Conservation (phyloP, 2,329 filamentous ascomycete genomes). For the Beauveria varroae region DNA sequence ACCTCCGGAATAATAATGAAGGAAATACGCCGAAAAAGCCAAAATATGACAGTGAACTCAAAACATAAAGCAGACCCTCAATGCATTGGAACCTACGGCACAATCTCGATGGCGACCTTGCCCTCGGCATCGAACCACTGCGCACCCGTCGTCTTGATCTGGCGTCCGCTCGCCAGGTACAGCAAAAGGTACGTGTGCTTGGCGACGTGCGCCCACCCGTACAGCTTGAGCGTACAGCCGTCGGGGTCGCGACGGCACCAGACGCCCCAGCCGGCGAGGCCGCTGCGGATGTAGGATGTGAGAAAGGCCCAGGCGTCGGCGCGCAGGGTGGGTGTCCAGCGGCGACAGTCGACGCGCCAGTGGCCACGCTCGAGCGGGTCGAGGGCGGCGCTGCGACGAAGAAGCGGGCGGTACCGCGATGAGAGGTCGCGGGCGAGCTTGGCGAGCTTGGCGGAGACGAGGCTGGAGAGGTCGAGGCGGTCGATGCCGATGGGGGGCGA, state of each 20-base stretch:
- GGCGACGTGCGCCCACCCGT: conserved; percentile 70
- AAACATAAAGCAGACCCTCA: background rate
- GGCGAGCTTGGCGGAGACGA: conserved; percentile 52
- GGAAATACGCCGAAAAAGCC: background rate
- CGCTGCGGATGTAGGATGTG: conserved; percentile 49
- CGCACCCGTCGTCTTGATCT: conserved; percentile 48
- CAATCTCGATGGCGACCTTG: conserved; percentile 37
- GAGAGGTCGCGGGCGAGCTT: conserved; percentile 40
- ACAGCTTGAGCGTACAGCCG: conserved; percentile 49
- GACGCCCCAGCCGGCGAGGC: conserved; percentile 60
- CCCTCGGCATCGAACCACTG: conserved; percentile 62
- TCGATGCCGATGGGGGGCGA: conserved; percentile 42
- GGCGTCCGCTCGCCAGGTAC: conserved; percentile 62
- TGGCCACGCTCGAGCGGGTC: conserved; percentile 65
- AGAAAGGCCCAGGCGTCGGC: conserved; percentile 55
- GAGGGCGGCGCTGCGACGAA: conserved; percentile 16
- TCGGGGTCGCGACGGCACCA: conserved; percentile 43
- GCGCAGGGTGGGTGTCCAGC: conserved; percentile 44
- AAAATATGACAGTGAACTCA: background rate
- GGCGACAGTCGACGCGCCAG: conserved; percentile 58
- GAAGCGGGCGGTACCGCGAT: conserved; percentile 44
- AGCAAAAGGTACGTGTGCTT: conserved; percentile 68
- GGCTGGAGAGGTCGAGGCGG: conserved; percentile 37
- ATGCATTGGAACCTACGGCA: conserved; percentile 11
- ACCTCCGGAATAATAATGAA: background rate